Percentiles rank a stretch among this genome's conserved stretches.
Evolutionary conservation across 164 flowering plant species (phyloP).

Genomic region (Protea cynaroides): DNA sequence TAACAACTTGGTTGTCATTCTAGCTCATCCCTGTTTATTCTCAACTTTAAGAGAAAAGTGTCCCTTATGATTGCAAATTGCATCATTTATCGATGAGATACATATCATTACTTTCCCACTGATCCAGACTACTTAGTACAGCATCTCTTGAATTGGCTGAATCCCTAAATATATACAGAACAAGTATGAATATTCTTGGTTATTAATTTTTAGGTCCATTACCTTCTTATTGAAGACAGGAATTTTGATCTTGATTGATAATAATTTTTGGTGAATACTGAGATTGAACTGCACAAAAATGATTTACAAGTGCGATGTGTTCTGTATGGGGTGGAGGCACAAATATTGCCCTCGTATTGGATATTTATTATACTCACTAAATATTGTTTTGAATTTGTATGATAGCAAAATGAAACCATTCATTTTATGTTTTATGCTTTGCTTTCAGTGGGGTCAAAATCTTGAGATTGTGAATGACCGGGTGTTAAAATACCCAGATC

Average conservation of each 20-base stretch:
- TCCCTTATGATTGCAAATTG: not conserved
- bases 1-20: conserved; percentile 28
- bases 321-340: not conserved
- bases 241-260: not conserved
- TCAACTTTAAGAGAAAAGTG: not conserved
- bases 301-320: not conserved
- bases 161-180: not conserved
- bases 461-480: conserved; percentile 71
- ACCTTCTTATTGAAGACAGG: too few relatives aligned
- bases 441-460: conserved; percentile 88
- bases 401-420: not conserved
- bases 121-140: not conserved
- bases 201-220: too few relatives aligned
- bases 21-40: not conserved
- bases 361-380: not conserved
- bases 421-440: conserved; percentile 1
- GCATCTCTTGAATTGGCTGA: not conserved
- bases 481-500: conserved; percentile 79
- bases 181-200: not conserved
- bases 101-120: too few relatives aligned
- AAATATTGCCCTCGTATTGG: not conserved
- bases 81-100: not conserved
- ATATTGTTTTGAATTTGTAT: not conserved
- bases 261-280: not conserved
- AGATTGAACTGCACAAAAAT: not conserved